These are phyloP conservation scores for Cercospora citrullina DNA, from an alignment of 2,329 filamentous ascomycete genomes.

Conservation along the genomic window DNA sequence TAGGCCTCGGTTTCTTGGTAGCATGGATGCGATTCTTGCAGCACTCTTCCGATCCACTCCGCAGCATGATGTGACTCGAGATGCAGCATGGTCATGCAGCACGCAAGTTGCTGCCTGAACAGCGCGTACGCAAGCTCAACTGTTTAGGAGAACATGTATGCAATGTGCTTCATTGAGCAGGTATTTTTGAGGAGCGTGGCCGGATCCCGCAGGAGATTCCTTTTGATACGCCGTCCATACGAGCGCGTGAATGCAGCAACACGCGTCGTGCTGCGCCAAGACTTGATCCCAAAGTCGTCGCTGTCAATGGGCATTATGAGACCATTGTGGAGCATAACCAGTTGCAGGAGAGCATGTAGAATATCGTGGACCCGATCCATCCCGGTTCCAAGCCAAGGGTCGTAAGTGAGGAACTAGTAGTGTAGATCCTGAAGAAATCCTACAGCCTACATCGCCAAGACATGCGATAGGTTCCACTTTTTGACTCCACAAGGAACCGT, in stretches of 20 bases:
- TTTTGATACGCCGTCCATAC: background rate
- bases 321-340: background rate
- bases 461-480: background rate
- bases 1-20: background rate
- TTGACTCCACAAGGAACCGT: background rate
- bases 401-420: background rate
- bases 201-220: background rate
- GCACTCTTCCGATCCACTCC: background rate
- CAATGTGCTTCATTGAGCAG: background rate
- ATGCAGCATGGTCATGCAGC: background rate
- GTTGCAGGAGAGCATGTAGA: background rate
- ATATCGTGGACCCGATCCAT: background rate
- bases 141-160: background rate
- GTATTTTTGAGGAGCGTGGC: background rate
- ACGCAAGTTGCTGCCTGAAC: background rate
- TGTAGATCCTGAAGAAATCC: constrained; percentile 4
- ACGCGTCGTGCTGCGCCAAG: background rate
- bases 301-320: background rate
- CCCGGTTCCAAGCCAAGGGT: constrained; percentile 1
- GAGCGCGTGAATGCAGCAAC: background rate
- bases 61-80: background rate
- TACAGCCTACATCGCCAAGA: constrained; percentile 7
- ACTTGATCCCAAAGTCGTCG: background rate
- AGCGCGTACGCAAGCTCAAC: background rate
- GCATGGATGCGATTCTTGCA: background rate